Base-by-base conservation (phyloP, 768 basidiomycete species). In the Leucogyrophana mollusca region DNA sequence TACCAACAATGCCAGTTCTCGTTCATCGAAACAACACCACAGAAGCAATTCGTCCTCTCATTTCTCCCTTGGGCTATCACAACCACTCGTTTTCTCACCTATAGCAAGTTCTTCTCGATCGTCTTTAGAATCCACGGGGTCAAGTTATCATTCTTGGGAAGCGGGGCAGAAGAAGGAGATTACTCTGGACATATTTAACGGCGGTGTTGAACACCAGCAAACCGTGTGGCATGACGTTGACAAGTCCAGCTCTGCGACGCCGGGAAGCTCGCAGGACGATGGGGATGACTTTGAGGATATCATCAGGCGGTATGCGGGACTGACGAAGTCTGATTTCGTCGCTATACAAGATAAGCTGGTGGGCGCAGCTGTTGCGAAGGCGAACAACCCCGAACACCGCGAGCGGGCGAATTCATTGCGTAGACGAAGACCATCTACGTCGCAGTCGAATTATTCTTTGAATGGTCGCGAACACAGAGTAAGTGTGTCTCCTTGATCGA, bases 101-200 rank as follows among this genome's bases (percentile, higher is more conserved):
- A 66, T 86, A 14, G 77, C 76, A 13, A 90, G 83, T 51, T 86
- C 87, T 6, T 91, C 90, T 22, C 77, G 83, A 22, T 87, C 88
- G 11, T 92, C 90, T 5, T 67, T 92, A 17, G 87, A 83, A 48
- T 90, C 89, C 9, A 76, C 74, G 27, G 88, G 90, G 13, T 93
- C 90, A 3, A 92, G 90, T 64, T 92, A 88, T 62, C 89, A 91
- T 60, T 89, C 89, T 4, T 83, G 77, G 77, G 86, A 89, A 45
- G 82, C 68, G 17, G 80, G 66, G 39, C 66, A 83, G 49, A 69
- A 67, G 53, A 77, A 77, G 47, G 80, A 85, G 51, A 72, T 72
- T 36, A 61, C 74, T 40, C 62, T 78, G 43, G 74, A 71, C 37
- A 55, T 87, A 18, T 81, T 90, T 60, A 72, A 64, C 27, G 77